Base-by-base conservation (phyloP, 768 basidiomycete genomes). In the Leucogyrophana mollusca region DNA sequence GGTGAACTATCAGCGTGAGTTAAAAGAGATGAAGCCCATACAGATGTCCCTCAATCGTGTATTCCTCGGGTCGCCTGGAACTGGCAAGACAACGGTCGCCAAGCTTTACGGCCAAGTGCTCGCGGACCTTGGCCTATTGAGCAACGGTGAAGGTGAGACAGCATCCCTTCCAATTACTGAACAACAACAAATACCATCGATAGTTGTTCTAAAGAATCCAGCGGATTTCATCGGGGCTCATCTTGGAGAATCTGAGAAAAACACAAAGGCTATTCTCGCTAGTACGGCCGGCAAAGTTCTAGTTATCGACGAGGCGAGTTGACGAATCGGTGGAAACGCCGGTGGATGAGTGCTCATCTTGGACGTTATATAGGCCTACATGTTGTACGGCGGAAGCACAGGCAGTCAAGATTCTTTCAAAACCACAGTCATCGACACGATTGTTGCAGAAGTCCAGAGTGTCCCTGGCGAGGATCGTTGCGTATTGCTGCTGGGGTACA, bases 401-500 rank as follows among this genome's bases (percentile, higher is more conserved):
- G 67, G 65, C 17, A 33, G 57, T 8, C 65, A 53, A 13, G 82
- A 87, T 51, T 59, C 69, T 0, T 86, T 65, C 62, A 85, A 85
- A 51, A 82, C 80, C 1, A 73, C 83, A 0, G 85, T 87, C 34
- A 83, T 87, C 22, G 85, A 87, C 55, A 85, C 85, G 0, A 77
- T 87, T 22, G 85, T 87, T 0, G 85, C 85, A 0, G 85, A 87
- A 59, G 77, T 87, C 3, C 85, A 87, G 53, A 83, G 75, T 36
- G 73, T 73, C 0, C 80, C 81, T 1, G 83, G 85, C 4, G 85
- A 87, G 56, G 85, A 87, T 56, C 73, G 83, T 23, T 85, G 82
- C 43, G 80, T 87, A 0, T 64, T 87, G 9, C 60, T 87, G 35
- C 57, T 84, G 1, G 85, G 85, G 0, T 87, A 87, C 60, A 77